These are phyloP conservation scores for Bryoerythrophyllum caledonicum DNA, from an alignment of 225 moss, liverwort and hornwort genomes.

Conservation along the genomic window DNA sequence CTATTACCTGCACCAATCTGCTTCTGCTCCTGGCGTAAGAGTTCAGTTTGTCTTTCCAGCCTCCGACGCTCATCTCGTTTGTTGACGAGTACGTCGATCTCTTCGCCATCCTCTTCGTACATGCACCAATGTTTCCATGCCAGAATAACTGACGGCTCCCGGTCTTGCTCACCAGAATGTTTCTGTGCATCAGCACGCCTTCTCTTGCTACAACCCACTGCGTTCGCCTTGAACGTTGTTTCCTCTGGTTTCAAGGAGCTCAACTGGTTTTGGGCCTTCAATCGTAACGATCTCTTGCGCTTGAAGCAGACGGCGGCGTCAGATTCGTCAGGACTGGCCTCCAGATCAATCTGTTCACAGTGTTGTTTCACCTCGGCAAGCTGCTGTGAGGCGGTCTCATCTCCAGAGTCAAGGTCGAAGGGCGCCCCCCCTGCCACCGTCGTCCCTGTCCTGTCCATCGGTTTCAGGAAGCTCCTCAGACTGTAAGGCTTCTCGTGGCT, in stretches of 20 bases:
- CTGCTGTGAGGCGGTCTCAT: conserved; percentile 31
- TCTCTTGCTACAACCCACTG: conserved; percentile 38
- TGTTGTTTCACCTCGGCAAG: conserved; percentile 28
- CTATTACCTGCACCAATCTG: conserved; percentile 37
- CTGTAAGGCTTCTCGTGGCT: conserved; percentile 44
- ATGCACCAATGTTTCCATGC: conserved; percentile 68
- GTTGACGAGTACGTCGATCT: conserved; percentile 50
- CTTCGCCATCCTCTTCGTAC: conserved; percentile 64
- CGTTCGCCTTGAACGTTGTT: conserved; percentile 15
- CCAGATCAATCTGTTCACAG: conserved; percentile 31
- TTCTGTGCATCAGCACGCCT: conserved; percentile 42
- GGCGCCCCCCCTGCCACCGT: conserved; percentile 28
- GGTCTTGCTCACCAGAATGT: conserved; percentile 34
- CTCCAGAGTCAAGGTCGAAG: conserved; percentile 39
- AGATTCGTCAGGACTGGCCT: conserved; percentile 45
- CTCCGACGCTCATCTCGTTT: conserved; percentile 62
- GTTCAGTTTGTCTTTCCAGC: conserved; percentile 49
- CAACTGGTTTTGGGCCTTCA: conserved; percentile 45
- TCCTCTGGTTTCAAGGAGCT: conserved; percentile 42
- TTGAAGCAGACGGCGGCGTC: conserved; percentile 42
- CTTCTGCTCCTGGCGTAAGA: conserved; percentile 37
- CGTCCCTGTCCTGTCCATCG: conserved; percentile 45
- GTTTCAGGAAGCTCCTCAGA: conserved; percentile 48
- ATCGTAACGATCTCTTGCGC: conserved; percentile 50
- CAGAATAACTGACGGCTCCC: conserved; percentile 63